Evolutionary conservation across 2,329 filamentous ascomycete species (phyloP).

Genomic region (Aspergillus sp.): DNA sequence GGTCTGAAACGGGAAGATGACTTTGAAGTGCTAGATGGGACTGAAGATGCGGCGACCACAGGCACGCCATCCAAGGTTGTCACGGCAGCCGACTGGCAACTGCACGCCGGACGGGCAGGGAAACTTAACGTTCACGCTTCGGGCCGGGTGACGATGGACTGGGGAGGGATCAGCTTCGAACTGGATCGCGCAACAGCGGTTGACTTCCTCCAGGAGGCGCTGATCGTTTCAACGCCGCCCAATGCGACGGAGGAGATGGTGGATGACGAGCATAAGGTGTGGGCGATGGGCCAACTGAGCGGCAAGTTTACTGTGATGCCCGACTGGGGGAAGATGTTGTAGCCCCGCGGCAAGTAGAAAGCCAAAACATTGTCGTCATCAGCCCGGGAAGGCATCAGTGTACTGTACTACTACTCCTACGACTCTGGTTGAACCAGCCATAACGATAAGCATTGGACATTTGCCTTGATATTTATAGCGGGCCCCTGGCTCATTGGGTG

Average conservation of each 20-base stretch:
- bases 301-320: constrained; percentile 68
- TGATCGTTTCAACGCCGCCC: constrained; percentile 45
- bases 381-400: neutral
- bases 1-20: constrained; percentile 39
- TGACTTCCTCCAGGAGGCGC: constrained; percentile 64
- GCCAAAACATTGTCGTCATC: too few species aligned
- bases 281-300: constrained; percentile 65
- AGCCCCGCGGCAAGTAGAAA: constrained; percentile 11
- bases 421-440: neutral
- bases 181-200: constrained; percentile 61
- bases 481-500: neutral
- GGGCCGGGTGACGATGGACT: constrained; percentile 64
- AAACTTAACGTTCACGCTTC: constrained; percentile 66
- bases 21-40: constrained; percentile 33
- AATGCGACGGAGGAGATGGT: constrained; percentile 26
- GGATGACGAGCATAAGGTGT: constrained; percentile 49
- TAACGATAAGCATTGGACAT: constrained; percentile 10
- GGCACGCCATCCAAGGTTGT: constrained; percentile 35
- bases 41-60: constrained; percentile 18
- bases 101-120: constrained; percentile 61
- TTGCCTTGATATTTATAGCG: constrained; percentile 10
- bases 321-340: constrained; percentile 60
- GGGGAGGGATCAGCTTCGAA: constrained; percentile 65
- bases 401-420: neutral
- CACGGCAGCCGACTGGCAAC: constrained; percentile 47